A percentile compares a stretch with the other conserved stretches of the same genome.
These are phyloP conservation scores for Cryptococcus floricola DNA, from an alignment of 1,284 basidiomycete species.

Conservation along the genomic window DNA sequence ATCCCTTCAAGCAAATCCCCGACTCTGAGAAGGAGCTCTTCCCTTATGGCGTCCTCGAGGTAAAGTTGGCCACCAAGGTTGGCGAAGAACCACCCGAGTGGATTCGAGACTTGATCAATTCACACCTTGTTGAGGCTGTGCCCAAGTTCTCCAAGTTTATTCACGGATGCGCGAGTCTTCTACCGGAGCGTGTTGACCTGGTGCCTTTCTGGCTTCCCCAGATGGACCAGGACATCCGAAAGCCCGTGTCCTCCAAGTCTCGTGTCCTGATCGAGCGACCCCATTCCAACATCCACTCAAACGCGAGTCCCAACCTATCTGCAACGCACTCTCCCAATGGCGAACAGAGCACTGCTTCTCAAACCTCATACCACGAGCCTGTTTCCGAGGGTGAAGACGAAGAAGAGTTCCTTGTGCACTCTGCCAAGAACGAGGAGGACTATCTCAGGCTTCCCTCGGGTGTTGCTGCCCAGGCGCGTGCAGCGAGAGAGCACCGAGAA, in stretches of 20 bases:
- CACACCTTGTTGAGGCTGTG: constrained; percentile 88
- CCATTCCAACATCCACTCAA: constrained; percentile 37
- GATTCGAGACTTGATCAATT: constrained; percentile 91
- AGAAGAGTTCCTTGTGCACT: constrained; percentile 62
- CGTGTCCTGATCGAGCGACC: constrained; percentile 71
- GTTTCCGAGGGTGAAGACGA: constrained; percentile 77
- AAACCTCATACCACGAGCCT: constrained; percentile 67
- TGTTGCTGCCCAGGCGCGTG: constrained; percentile 72
- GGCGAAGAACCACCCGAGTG: constrained; percentile 95
- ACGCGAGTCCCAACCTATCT: constrained; percentile 50
- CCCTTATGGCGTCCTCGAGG: constrained; percentile 89
- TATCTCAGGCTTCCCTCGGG: constrained; percentile 68
- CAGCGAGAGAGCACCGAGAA: constrained; percentile 77
- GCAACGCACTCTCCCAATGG: constrained; percentile 39
- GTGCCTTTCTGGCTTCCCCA: constrained; percentile 88
- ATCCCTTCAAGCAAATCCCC: constrained; percentile 76
- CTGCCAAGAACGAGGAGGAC: constrained; percentile 72
- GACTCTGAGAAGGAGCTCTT: constrained; percentile 85
- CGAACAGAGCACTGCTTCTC: constrained; percentile 14
- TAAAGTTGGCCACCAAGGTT: constrained; percentile 94
- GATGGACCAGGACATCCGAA: constrained; percentile 92
- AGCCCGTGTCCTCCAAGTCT: constrained; percentile 70
- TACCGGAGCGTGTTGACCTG: constrained; percentile 92
- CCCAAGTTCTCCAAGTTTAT: constrained; percentile 88
- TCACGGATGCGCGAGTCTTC: constrained; percentile 89